Conservation (phyloP, 1,139 yeast species). For the Suhomyces yuchorum region DNA sequence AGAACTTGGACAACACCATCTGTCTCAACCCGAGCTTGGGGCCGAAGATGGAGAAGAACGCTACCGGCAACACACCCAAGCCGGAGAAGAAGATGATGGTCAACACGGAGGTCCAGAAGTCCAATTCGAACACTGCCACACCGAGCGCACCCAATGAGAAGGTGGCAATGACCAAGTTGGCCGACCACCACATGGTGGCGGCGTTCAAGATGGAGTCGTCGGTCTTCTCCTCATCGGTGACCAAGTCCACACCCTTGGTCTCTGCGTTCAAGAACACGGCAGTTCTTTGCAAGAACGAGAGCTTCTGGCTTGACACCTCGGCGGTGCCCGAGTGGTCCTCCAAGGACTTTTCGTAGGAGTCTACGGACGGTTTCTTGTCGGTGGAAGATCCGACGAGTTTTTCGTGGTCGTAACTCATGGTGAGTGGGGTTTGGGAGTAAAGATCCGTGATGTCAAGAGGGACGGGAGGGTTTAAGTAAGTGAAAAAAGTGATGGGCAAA, state of each 20-base stretch:
- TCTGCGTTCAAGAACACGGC: conserved; percentile 53
- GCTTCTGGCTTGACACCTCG: conserved; percentile 20
- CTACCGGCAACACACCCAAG: conserved; percentile 77
- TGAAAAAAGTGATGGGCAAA: conserved; percentile 12
- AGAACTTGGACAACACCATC: conserved; percentile 76
- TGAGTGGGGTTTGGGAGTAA: neutral
- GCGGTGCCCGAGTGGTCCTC: conserved; percentile 28
- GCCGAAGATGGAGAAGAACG: conserved; percentile 81
- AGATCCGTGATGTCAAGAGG: neutral
- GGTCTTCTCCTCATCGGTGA: conserved; percentile 67
- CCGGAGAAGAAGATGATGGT: conserved; percentile 70
- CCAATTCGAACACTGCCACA: conserved; percentile 51
- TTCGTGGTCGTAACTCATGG: conserved; percentile 17
- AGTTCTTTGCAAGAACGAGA: conserved; percentile 24
- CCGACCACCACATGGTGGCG: conserved; percentile 92
- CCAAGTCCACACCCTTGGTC: conserved; percentile 67
- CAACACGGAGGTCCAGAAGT: conserved; percentile 67
- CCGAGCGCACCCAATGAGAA: conserved; percentile 83
- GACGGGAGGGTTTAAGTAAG: conserved; percentile 5
- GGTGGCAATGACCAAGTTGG: conserved; percentile 86
- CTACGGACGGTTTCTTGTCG: conserved; percentile 23
- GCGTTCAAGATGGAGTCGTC: conserved; percentile 66
- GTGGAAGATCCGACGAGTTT: conserved; percentile 8
- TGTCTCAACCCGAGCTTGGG: conserved; percentile 86
- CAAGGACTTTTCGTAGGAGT: conserved; percentile 29